Evolutionary conservation across 2,329 filamentous ascomycete species (phyloP).

Genomic region (Pyricularia pennisetigena): DNA sequence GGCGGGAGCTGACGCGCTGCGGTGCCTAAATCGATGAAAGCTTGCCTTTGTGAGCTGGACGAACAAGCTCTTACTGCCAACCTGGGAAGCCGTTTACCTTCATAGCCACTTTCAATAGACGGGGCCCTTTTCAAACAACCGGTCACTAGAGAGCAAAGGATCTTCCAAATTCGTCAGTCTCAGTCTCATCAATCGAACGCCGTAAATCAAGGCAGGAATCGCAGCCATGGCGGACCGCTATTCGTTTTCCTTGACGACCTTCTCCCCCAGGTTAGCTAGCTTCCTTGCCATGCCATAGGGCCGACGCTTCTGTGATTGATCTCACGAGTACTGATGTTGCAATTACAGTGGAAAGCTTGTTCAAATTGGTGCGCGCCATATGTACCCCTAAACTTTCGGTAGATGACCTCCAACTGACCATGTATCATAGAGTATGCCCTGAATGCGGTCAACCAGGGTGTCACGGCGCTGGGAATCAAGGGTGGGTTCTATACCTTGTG

Average conservation of each 20-base stretch:
- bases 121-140: not conserved
- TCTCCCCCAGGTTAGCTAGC: conserved; percentile 83
- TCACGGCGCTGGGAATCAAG: conserved; percentile 97
- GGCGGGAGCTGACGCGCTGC: not conserved
- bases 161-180: not conserved
- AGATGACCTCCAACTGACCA: not conserved
- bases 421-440: conserved; percentile 78
- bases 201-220: not conserved
- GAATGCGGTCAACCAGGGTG: conserved; percentile 98
- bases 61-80: not conserved
- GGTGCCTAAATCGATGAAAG: not conserved
- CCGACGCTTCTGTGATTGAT: not conserved
- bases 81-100: not conserved
- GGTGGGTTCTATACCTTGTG: conserved; percentile 40
- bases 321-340: not conserved
- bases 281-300: conserved; percentile 8
- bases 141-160: not conserved
- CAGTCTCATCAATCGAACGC: not conserved
- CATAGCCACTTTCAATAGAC: not conserved
- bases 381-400: not conserved
- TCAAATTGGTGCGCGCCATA: conserved; percentile 63
- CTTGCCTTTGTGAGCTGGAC: not conserved
- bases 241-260: conserved; percentile 98
- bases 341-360: conserved; percentile 84
- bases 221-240: conserved; percentile 88